Base-by-base conservation (phyloP, 2,329 filamentous ascomycete genomes). In the Cladosporium sp. region DNA sequence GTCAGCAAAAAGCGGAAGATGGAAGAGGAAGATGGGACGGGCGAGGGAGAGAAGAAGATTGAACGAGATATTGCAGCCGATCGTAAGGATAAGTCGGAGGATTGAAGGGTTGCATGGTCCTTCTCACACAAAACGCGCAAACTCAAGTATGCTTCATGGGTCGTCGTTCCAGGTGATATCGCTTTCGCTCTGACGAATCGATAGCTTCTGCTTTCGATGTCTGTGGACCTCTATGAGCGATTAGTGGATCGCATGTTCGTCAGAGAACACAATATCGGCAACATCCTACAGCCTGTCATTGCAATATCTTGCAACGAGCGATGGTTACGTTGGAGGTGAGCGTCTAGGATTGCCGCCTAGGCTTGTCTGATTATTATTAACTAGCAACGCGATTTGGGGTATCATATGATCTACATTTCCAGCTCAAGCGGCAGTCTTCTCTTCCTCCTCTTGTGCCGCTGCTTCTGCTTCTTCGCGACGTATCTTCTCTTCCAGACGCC, bases 401-500 rank as follows among this genome's bases (percentile, higher is more conserved):
- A 50, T 50, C 47, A 24, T 50, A 39, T 20, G 20, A 35, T 40
- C 4, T 42, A 45, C 25, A 6, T 9, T 25, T 53, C 36, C 17
- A 55, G 25, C 6, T 20, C 24, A 39, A 25, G 51, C 40, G 28
- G 34, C 42, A 20, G 22, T 45, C 15, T 45, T 25, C 15, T 37
- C 25, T n/a, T 28, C 15, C 20, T 34, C 32, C 15, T 37, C 25
- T n/a, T 19, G 4, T 32, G 20, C 32, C 9, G 40, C 50, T 19
- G 45, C 58, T 17, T 53, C 58, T 12, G 58, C 62, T 58, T 78
- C 75, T 39, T 74, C 65, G 47, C 66, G 65, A 36, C 73, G 64
- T 15, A 78, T 75, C 62, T 78, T 73, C 48, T 77, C 76, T 51
- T 77, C 76, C 35, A 78, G 34, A 17, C 71, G 65, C 60, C 69